These are phyloP conservation scores for Rhizopus stolonifer DNA, from an alignment of 371 early-diverging fungal genomes.

Conservation along the genomic window DNA sequence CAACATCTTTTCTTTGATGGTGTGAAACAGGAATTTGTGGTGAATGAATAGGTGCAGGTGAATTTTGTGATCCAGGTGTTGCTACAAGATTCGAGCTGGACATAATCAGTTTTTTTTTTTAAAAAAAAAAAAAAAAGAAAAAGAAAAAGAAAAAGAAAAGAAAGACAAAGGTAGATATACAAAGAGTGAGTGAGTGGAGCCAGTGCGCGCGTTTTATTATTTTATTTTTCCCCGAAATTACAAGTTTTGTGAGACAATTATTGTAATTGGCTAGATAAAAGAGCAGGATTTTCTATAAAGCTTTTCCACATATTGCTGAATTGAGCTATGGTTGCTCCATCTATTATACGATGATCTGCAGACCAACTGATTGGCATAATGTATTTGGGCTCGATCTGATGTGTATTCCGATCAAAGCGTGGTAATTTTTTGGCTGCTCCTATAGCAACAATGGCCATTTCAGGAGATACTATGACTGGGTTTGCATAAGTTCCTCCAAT, in stretches of 20 bases:
- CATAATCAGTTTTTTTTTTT: neutral
- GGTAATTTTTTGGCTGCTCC: slow-evolving; percentile 82
- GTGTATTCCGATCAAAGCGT: slow-evolving; percentile 65
- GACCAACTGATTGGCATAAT: slow-evolving; percentile 82
- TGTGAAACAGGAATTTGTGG: slow-evolving; percentile 54
- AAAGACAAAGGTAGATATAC: too few species aligned
- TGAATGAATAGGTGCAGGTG: slow-evolving; percentile 72
- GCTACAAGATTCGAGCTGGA: slow-evolving; percentile 21
- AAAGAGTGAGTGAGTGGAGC: too few species aligned
- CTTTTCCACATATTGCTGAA: slow-evolving; percentile 82
- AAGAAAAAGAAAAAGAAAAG: too few species aligned
- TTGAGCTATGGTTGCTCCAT: slow-evolving; percentile 93
- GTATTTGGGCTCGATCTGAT: slow-evolving; percentile 62
- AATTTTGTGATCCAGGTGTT: slow-evolving; percentile 38
- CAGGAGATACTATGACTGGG: slow-evolving; percentile 81
- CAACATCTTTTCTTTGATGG: slow-evolving; percentile 54
- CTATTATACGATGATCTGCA: slow-evolving; percentile 95
- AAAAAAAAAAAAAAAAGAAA: too few species aligned
- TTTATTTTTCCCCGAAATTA: neutral
- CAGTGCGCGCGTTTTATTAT: neutral
- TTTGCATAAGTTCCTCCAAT: slow-evolving; percentile 88
- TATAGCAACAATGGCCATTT: slow-evolving; percentile 88
- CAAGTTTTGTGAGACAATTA: slow-evolving; percentile 3
- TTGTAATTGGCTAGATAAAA: slow-evolving; percentile 51
- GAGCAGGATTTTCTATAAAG: slow-evolving; percentile 76